These are phyloP conservation scores for Mesotaenium endlicherianum DNA, from an alignment of 139 green algal species.

Conservation along the genomic window DNA sequence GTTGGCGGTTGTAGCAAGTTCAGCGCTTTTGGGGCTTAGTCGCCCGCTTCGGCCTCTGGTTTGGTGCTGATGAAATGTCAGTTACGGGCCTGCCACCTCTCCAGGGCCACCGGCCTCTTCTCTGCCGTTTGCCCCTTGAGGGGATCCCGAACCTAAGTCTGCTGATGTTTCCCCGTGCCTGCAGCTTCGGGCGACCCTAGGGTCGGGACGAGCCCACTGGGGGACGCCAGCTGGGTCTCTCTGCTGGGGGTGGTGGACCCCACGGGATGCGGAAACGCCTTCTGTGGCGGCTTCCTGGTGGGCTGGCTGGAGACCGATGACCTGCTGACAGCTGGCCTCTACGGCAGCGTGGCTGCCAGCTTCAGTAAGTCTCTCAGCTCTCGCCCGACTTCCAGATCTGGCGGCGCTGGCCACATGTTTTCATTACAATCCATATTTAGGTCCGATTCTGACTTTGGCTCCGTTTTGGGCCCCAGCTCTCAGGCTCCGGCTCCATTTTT, in stretches of 20 bases:
- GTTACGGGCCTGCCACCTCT: no score
- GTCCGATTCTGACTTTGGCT: not conserved
- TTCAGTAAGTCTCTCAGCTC: constrained; percentile 23
- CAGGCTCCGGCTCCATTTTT: not conserved
- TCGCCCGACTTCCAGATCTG: not conserved
- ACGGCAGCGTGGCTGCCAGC: constrained; percentile 24
- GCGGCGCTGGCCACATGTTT: not conserved
- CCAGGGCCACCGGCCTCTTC: no score
- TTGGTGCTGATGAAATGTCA: no score
- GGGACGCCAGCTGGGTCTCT: no score
- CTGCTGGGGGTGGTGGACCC: not conserved
- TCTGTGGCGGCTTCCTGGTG: constrained; percentile 40
- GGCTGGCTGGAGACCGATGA: constrained; percentile 5
- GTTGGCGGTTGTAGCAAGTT: no score
- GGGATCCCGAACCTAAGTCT: no score
- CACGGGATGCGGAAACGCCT: constrained; percentile 40
- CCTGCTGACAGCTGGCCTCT: constrained; percentile 12
- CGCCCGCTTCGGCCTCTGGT: no score
- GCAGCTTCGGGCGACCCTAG: no score
- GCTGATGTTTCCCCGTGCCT: no score
- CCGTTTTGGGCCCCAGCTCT: not conserved
- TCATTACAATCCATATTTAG: not conserved
- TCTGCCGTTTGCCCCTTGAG: no score
- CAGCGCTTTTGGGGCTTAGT: no score
- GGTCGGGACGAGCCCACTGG: no score